Evolutionary conservation across 805 yeast species (phyloP).

Genomic region (Lachancea kluyveri): DNA sequence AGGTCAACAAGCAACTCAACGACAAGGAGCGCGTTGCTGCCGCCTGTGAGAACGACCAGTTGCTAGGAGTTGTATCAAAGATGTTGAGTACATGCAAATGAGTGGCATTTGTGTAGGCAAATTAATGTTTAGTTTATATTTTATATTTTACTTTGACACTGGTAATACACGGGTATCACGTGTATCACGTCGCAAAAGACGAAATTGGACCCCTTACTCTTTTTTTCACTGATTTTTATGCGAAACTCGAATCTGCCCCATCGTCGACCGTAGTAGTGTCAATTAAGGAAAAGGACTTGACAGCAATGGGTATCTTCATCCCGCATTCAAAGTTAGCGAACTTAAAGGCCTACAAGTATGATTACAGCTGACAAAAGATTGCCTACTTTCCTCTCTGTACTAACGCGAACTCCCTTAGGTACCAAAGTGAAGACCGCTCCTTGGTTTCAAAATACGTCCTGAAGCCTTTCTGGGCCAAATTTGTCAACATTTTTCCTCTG

Average conservation of each 20-base stretch:
- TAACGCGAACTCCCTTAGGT: constrained; percentile 30
- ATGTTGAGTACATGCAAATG: constrained; percentile 82
- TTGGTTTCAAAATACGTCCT: constrained; percentile 65
- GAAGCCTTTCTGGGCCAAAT: constrained; percentile 75
- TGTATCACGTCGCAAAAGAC: no score
- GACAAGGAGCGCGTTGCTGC: constrained; percentile 98
- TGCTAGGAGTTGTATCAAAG: constrained; percentile 80
- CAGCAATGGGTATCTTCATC: constrained; percentile 59
- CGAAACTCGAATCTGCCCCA: no score
- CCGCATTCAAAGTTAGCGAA: constrained; percentile 46
- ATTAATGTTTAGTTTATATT: background rate
- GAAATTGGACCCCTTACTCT: no score
- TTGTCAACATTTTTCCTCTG: constrained; percentile 69
- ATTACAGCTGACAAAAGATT: no score
- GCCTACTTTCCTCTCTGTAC: no score
- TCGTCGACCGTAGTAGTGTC: no score
- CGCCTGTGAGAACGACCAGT: constrained; percentile 95
- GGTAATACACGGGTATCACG: no score
- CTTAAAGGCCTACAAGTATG: constrained; percentile 47
- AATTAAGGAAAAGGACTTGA: background rate
- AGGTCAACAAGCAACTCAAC: constrained; percentile 92
- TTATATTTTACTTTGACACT: background rate
- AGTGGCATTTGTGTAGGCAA: background rate
- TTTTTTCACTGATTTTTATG: no score
- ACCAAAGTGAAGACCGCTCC: constrained; percentile 78